phyloP scores from a whole-genome alignment of 805 yeast species.

The Cyberlindnera nakhonratchasimensis region DNA sequence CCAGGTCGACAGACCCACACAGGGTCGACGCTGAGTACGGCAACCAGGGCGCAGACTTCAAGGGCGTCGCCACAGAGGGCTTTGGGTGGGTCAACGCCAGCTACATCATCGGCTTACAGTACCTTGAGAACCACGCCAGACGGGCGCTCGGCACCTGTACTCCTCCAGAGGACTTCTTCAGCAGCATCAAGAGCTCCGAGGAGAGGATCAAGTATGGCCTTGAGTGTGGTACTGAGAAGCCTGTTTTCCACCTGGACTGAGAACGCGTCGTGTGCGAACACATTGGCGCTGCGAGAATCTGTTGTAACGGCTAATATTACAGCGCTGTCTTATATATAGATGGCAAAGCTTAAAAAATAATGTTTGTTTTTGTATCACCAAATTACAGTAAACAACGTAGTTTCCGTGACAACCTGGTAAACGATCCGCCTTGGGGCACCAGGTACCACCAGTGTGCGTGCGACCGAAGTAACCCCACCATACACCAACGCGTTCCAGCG shows the following conservation, averaged over 20 bases:
- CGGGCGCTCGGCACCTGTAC: constrained; percentile 70
- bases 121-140: constrained; percentile 59
- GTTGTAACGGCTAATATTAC: too few species aligned
- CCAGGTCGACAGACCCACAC: constrained; percentile 79
- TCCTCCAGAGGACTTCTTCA: constrained; percentile 27
- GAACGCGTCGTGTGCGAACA: too few species aligned
- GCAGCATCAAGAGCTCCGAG: constrained; percentile 21
- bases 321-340: too few species aligned
- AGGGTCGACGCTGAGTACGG: constrained; percentile 95
- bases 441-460: too few species aligned
- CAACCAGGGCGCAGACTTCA: constrained; percentile 89
- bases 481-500: too few species aligned
- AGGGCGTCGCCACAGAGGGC: constrained; percentile 93
- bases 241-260: constrained; percentile 1
- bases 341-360: too few species aligned
- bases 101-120: constrained; percentile 67
- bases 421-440: too few species aligned
- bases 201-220: constrained; percentile 25
- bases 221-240: constrained; percentile 10
- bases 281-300: too few species aligned
- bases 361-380: too few species aligned
- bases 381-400: too few species aligned
- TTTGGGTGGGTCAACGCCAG: constrained; percentile 98
- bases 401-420: too few species aligned
- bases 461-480: too few species aligned